A percentile compares a stretch with the other conserved stretches of the same genome.
phyloP scores from a whole-genome alignment of 1,284 basidiomycete genomes.

The Grifola frondosa region DNA sequence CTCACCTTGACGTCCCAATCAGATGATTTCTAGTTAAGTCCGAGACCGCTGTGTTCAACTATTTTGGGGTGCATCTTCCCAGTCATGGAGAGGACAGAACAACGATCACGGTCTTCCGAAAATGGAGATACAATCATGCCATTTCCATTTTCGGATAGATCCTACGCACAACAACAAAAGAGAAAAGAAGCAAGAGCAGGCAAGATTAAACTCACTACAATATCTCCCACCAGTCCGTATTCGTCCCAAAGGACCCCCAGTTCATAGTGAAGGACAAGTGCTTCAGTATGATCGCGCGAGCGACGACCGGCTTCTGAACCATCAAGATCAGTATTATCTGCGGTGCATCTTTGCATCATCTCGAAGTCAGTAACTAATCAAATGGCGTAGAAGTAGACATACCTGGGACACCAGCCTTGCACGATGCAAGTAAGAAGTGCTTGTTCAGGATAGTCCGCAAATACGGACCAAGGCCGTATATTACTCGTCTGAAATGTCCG shows the following conservation, averaged over 20 bases:
- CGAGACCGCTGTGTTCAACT: too few relatives aligned
- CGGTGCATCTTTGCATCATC: conserved; percentile 14
- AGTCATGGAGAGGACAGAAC: too few relatives aligned
- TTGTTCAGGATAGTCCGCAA: conserved; percentile 34
- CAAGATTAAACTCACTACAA: conserved; percentile 22
- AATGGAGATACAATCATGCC: too few relatives aligned
- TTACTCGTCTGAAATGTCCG: conserved; percentile 19
- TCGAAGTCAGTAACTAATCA: too few relatives aligned
- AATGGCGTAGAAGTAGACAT: conserved; percentile 3
- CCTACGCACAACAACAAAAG: too few relatives aligned
- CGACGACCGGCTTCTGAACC: background rate
- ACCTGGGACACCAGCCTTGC: conserved; percentile 30
- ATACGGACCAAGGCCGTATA: conserved; percentile 30
- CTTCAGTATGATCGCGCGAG: conserved; percentile 15
- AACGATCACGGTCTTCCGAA: too few relatives aligned
- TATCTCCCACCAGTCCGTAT: conserved; percentile 21
- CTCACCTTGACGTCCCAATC: too few relatives aligned
- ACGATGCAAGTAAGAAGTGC: conserved; percentile 22
- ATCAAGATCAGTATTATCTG: conserved; percentile 12
- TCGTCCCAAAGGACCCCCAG: conserved; percentile 17
- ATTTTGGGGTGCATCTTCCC: too few relatives aligned
- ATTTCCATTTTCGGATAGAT: too few relatives aligned
- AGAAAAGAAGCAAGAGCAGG: background rate
- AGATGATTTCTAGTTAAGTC: too few relatives aligned
- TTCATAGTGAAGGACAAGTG: conserved; percentile 1